Evolutionary conservation across 352 stramenopile species (phyloP).

Genomic region (Globisporangium parvum): DNA sequence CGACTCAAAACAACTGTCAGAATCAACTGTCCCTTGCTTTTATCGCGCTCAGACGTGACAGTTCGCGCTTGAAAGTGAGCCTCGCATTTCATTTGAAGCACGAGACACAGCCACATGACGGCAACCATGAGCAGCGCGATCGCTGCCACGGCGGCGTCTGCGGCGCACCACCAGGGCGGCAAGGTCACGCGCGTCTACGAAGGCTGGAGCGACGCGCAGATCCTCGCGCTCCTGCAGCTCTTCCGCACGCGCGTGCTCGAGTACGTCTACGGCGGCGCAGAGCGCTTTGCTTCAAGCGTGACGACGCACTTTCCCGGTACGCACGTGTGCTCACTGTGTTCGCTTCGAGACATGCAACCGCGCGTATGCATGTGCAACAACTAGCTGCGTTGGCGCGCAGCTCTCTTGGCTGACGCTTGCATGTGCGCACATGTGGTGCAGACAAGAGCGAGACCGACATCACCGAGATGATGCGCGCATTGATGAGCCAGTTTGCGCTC

Average conservation of each 20-base stretch:
- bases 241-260: constrained; percentile 45
- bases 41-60: too few relatives aligned
- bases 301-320: constrained; percentile 34
- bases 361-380: neutral
- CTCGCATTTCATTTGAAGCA: neutral
- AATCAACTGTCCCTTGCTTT: too few relatives aligned
- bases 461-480: constrained; percentile 29
- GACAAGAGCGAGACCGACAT: constrained; percentile 34
- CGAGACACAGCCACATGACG: neutral
- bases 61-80: too few relatives aligned
- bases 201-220: constrained; percentile 47
- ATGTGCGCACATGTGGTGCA: constrained; percentile 3
- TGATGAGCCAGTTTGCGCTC: constrained; percentile 60
- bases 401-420: neutral
- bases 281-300: constrained; percentile 35
- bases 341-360: neutral
- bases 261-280: constrained; percentile 56
- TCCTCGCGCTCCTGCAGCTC: constrained; percentile 41
- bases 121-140: neutral
- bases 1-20: too few relatives aligned
- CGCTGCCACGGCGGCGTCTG: neutral
- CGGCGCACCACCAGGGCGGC: constrained; percentile 1
- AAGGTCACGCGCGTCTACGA: constrained; percentile 23
- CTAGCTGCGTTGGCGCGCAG: neutral
- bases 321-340: neutral